Evolutionary conservation across 2,329 filamentous ascomycete species (phyloP).

Genomic region (Coniosporium tulheliwenetii): DNA sequence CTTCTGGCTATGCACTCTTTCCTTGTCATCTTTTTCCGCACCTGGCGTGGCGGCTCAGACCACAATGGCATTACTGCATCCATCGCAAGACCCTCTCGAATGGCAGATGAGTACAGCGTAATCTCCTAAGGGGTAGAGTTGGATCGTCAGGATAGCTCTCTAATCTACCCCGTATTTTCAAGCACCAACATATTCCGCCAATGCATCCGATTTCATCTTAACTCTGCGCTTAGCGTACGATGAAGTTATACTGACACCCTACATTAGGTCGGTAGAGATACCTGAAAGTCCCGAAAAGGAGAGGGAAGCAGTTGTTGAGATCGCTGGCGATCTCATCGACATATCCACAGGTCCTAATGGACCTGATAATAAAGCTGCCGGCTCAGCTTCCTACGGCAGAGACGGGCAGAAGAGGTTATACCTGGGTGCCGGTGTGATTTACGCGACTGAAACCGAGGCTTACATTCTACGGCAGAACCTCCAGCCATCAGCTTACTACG

Average conservation of each 20-base stretch:
- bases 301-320: conserved; percentile 24
- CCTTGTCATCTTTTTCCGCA: no score
- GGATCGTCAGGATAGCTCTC: no score
- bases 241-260: background rate
- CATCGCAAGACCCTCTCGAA: no score
- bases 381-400: conserved; percentile 24
- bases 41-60: no score
- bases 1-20: no score
- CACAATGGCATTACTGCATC: no score
- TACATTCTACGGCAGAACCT: conserved; percentile 78
- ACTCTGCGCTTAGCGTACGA: background rate
- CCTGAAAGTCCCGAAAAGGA: conserved; percentile 27
- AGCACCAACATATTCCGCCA: background rate
- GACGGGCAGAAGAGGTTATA: conserved; percentile 42
- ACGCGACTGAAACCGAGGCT: conserved; percentile 60
- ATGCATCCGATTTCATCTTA: background rate
- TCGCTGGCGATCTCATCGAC: conserved; percentile 31
- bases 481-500: conserved; percentile 72
- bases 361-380: conserved; percentile 31
- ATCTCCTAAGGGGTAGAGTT: no score
- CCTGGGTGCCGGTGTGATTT: conserved; percentile 68
- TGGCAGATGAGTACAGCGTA: no score
- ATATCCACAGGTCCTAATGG: conserved; percentile 28
- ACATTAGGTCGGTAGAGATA: conserved; percentile 13
- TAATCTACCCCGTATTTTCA: no score